Percentiles rank a stretch among this genome's conserved stretches.
phyloP scores from a whole-genome alignment of 176 grass and related monocot genomes.

The Poa pratensis region DNA sequence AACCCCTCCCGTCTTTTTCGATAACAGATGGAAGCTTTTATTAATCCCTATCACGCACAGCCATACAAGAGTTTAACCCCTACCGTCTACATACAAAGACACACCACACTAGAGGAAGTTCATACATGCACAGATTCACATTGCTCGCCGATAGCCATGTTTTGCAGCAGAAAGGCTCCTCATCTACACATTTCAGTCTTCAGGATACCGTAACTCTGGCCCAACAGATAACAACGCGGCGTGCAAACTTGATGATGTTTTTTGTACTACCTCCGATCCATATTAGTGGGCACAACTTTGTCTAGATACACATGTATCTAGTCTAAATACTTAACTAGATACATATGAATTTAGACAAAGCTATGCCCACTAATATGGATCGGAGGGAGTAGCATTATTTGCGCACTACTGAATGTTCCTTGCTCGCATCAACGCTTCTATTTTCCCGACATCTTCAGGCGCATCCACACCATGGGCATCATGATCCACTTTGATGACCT shows the following conservation, averaged over 20 bases:
- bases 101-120: background rate
- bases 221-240: background rate
- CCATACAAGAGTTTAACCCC: background rate
- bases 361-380: no score
- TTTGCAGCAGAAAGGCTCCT: background rate
- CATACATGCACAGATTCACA: background rate
- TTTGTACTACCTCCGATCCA: no score
- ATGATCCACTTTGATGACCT: conserved; percentile 99
- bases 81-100: background rate
- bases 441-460: conserved; percentile 83
- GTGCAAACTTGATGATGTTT: background rate
- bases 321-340: no score
- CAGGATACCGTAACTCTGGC: background rate
- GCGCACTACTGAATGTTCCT: conserved; percentile 63
- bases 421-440: conserved; percentile 78
- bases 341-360: no score
- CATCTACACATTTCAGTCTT: background rate
- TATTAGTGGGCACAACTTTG: no score
- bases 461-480: conserved; percentile 95
- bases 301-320: no score
- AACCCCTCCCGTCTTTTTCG: no score
- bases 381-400: background rate
- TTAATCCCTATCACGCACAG: background rate
- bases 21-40: background rate
- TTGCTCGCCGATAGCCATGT: background rate